Percentiles rank a stretch among this genome's conserved stretches.
phyloP scores from a whole-genome alignment of 2,329 filamentous ascomycete genomes.

The Pseudogymnoascus sp. region DNA sequence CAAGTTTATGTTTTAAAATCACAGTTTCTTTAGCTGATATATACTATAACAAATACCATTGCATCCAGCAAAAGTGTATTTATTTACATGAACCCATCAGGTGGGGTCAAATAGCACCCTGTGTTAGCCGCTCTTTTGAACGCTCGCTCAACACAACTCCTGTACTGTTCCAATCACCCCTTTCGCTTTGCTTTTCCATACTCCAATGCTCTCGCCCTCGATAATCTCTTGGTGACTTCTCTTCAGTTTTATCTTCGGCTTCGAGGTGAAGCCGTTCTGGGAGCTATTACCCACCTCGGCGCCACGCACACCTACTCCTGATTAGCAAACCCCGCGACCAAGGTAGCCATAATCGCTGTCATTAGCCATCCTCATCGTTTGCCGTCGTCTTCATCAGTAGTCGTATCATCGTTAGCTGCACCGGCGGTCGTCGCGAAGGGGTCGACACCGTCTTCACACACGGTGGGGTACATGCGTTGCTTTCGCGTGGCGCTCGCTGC shows the following conservation, averaged over 20 bases:
- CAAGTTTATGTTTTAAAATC: too few relatives aligned
- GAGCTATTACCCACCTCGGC: background rate
- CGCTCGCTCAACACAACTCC: background rate
- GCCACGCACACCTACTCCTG: background rate
- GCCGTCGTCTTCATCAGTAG: background rate
- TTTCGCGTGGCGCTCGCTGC: background rate
- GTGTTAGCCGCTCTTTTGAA: conserved; percentile 1
- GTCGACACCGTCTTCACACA: background rate
- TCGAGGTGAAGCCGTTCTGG: background rate
- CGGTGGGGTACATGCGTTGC: background rate
- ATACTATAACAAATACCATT: background rate
- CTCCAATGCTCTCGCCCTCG: background rate
- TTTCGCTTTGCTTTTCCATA: background rate
- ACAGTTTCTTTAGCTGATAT: background rate
- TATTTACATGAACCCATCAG: background rate
- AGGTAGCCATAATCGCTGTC: background rate
- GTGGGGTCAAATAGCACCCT: background rate
- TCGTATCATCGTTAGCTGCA: background rate
- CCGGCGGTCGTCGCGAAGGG: background rate
- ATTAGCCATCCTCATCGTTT: background rate
- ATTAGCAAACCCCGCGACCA: conserved; percentile 1
- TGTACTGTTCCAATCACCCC: background rate
- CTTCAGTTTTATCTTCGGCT: background rate
- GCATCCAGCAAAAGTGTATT: background rate
- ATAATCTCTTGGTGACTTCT: background rate